phyloP scores from a whole-genome alignment of 2,329 filamentous ascomycete species.

The Pyrenochaeta sp. region DNA sequence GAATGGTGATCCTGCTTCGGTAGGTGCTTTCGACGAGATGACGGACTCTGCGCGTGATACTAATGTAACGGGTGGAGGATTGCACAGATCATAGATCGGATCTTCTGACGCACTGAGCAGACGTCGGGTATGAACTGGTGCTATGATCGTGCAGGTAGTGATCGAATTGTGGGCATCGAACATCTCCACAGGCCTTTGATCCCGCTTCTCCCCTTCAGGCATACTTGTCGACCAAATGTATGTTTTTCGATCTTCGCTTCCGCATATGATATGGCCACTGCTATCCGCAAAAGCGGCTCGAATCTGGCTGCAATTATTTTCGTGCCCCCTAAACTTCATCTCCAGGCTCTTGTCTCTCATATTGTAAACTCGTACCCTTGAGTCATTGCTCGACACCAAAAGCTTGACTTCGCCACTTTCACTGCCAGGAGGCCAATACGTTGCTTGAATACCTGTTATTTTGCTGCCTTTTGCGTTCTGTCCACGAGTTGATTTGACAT shows the following conservation, averaged over 20 bases:
- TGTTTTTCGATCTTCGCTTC: slow-evolving; percentile 87
- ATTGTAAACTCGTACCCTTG: slow-evolving; percentile 87
- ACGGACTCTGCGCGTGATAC: slow-evolving; percentile 74
- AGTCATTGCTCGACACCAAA: slow-evolving; percentile 93
- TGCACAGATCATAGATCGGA: slow-evolving; percentile 95
- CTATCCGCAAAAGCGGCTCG: slow-evolving; percentile 89
- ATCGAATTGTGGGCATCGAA: slow-evolving; percentile 91
- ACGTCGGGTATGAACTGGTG: slow-evolving; percentile 78
- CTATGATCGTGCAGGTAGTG: slow-evolving; percentile 87
- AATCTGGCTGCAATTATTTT: slow-evolving; percentile 90
- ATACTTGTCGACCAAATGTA: slow-evolving; percentile 85
- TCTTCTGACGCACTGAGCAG: slow-evolving; percentile 83
- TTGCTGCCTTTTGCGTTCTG: slow-evolving; percentile 97
- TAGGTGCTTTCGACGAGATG: slow-evolving; percentile 58
- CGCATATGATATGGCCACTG: slow-evolving; percentile 84
- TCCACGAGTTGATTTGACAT: slow-evolving; percentile 90
- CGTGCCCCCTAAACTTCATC: slow-evolving; percentile 88
- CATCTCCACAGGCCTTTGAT: slow-evolving; percentile 83
- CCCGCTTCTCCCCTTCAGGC: slow-evolving; percentile 70
- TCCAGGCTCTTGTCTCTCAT: slow-evolving; percentile 84
- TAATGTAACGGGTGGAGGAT: slow-evolving; percentile 87
- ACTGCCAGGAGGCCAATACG: slow-evolving; percentile 64
- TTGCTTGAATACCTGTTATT: slow-evolving; percentile 90
- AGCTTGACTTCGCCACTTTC: slow-evolving; percentile 76
- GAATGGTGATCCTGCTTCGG: slow-evolving; percentile 49